phyloP scores from a whole-genome alignment of 1,139 yeast species.

The Candida frijolesensis region DNA sequence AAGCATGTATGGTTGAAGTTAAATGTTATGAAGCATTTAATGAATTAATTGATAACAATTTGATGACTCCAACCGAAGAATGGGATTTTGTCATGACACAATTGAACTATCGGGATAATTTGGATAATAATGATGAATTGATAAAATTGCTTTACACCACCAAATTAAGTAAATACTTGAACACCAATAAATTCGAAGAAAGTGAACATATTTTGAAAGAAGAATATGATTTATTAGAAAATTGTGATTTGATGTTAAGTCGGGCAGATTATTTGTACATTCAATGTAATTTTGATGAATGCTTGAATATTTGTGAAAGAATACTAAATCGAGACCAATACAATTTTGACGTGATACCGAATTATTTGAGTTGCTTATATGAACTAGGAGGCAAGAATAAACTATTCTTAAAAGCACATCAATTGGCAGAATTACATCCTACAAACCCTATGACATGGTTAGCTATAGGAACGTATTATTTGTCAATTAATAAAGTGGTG shows the following conservation, averaged over 20 bases:
- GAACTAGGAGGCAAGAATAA: conserved; percentile 85
- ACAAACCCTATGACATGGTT: conserved; percentile 86
- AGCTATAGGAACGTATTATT: conserved; percentile 88
- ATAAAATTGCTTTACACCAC: conserved; percentile 76
- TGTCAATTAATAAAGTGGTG: conserved; percentile 68
- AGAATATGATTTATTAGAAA: conserved; percentile 70
- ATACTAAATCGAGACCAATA: conserved; percentile 65
- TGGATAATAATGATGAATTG: conserved; percentile 78
- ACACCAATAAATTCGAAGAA: conserved; percentile 60
- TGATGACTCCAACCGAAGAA: conserved; percentile 84
- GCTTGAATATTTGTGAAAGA: conserved; percentile 72
- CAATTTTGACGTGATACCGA: conserved; percentile 75
- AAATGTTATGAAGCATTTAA: conserved; percentile 94
- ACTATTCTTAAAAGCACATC: conserved; percentile 80
- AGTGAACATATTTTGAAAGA: conserved; percentile 68
- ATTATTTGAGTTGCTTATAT: conserved; percentile 80
- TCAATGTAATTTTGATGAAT: conserved; percentile 79
- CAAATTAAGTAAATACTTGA: conserved; percentile 71
- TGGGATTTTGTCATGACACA: conserved; percentile 72
- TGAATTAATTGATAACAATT: conserved; percentile 70
- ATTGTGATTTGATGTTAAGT: conserved; percentile 68
- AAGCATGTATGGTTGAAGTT: conserved; percentile 84
- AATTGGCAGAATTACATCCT: conserved; percentile 84
- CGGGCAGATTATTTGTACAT: conserved; percentile 73
- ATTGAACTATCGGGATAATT: conserved; percentile 68